These are phyloP conservation scores for Chrysoporthe deuterocubensis DNA, from an alignment of 2,329 filamentous ascomycete species.

Conservation along the genomic window DNA sequence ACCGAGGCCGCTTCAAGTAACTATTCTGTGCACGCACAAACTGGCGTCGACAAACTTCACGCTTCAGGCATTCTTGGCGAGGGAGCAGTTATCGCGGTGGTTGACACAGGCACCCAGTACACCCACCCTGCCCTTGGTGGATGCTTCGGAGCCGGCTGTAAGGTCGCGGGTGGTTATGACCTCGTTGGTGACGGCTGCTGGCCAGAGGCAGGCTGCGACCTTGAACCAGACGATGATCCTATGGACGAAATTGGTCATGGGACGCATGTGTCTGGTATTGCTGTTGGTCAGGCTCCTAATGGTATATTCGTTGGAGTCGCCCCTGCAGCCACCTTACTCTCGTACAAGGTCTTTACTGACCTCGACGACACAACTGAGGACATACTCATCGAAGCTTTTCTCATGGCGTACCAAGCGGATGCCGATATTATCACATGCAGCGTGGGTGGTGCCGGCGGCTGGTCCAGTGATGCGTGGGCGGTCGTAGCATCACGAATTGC, in stretches of 20 bases:
- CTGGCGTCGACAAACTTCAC: constrained; percentile 33
- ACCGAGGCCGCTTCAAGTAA: constrained; percentile 23
- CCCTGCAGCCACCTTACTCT: constrained; percentile 26
- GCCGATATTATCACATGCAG: constrained; percentile 28
- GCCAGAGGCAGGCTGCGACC: constrained; percentile 27
- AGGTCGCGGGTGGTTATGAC: constrained; percentile 27
- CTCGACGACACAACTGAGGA: constrained; percentile 26
- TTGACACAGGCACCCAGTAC: constrained; percentile 33
- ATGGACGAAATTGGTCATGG: constrained; percentile 43
- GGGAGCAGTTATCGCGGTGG: constrained; percentile 30
- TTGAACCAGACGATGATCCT: constrained; percentile 41
- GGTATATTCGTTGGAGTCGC: constrained; percentile 26
- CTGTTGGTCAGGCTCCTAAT: constrained; percentile 30
- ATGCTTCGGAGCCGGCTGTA: constrained; percentile 24
- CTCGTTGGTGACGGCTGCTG: constrained; percentile 26
- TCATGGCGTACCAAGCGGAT: constrained; percentile 25
- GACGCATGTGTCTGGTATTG: constrained; percentile 42
- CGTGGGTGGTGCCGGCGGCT: constrained; percentile 21
- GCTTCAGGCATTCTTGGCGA: constrained; percentile 28
- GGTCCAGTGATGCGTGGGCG: constrained; percentile 26
- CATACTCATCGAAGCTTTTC: constrained; percentile 28
- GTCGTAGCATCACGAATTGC: constrained; percentile 27
- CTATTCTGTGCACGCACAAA: constrained; percentile 32
- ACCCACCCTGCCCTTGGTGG: constrained; percentile 31
- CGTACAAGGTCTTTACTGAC: constrained; percentile 25